Conservation (phyloP, 495 filamentous ascomycete genomes). For the Aspergillus mulundensis region DNA sequence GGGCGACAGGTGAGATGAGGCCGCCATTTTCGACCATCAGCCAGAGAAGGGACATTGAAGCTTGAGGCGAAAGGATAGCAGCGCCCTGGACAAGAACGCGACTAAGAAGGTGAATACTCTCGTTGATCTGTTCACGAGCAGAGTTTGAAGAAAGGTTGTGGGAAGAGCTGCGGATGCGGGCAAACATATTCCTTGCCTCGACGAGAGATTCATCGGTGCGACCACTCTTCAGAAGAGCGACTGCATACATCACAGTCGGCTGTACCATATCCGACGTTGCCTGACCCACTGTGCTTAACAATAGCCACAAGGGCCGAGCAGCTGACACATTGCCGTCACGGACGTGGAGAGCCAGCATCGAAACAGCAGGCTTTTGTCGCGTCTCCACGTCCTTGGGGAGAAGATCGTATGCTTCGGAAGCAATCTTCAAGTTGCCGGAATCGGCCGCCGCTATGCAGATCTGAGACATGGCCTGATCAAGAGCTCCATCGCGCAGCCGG, state of each 20-base stretch:
- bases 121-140: conserved; percentile 75
- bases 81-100: conserved; percentile 47
- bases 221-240: conserved; percentile 76
- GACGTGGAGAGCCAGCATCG: conserved; percentile 79
- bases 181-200: conserved; percentile 77
- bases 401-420: conserved; percentile 61
- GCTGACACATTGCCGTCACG: conserved; percentile 71
- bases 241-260: conserved; percentile 78
- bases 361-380: conserved; percentile 64
- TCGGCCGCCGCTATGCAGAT: conserved; percentile 75
- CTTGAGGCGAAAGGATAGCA: conserved; percentile 46
- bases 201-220: conserved; percentile 70
- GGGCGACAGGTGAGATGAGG: conserved; percentile 56
- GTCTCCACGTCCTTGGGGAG: conserved; percentile 46
- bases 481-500: conserved; percentile 44
- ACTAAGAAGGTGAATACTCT: conserved; percentile 75
- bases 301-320: conserved; percentile 72
- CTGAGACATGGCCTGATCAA: conserved; percentile 51
- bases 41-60: conserved; percentile 58
- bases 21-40: conserved; percentile 74
- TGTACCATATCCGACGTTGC: conserved; percentile 70
- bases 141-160: conserved; percentile 25
- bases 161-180: conserved; percentile 61
- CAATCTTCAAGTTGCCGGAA: conserved; percentile 63
- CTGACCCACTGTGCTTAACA: conserved; percentile 57